Conservation (phyloP, 306 rosid species). For the Medicago arabica region DNA sequence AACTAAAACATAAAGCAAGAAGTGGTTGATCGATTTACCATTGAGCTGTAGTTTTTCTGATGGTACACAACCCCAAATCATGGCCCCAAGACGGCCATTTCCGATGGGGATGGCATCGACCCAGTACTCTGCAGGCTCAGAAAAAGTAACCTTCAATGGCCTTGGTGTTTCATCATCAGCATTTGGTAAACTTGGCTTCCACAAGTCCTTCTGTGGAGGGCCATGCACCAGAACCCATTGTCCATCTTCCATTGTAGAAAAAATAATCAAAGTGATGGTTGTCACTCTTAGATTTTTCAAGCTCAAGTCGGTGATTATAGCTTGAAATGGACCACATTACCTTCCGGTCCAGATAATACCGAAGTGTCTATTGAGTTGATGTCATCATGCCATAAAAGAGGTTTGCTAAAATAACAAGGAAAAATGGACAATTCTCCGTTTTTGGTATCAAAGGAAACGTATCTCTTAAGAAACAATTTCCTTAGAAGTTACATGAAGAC, state of each 20-base stretch:
- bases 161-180: constrained; percentile 42
- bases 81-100: constrained; percentile 92
- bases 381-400: background rate
- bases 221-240: constrained; percentile 56
- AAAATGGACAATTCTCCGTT: background rate
- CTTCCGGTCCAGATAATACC: background rate
- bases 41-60: constrained; percentile 82
- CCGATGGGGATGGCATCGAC: constrained; percentile 92
- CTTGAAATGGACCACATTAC: constrained; percentile 12
- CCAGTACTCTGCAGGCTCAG: constrained; percentile 71
- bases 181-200: constrained; percentile 35
- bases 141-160: constrained; percentile 73
- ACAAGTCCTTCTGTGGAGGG: no score
- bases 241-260: constrained; percentile 50
- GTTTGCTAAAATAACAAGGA: background rate
- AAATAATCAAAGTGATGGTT: background rate
- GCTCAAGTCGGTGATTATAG: background rate
- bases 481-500: background rate
- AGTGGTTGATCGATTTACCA: constrained; percentile 45
- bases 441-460: background rate
- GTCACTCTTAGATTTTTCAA: background rate
- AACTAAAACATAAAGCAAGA: background rate
- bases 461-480: background rate
- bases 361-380: background rate
- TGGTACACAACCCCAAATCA: constrained; percentile 87